Conservation (phyloP, 257 asterid species). For the Penstemon newberryi region DNA sequence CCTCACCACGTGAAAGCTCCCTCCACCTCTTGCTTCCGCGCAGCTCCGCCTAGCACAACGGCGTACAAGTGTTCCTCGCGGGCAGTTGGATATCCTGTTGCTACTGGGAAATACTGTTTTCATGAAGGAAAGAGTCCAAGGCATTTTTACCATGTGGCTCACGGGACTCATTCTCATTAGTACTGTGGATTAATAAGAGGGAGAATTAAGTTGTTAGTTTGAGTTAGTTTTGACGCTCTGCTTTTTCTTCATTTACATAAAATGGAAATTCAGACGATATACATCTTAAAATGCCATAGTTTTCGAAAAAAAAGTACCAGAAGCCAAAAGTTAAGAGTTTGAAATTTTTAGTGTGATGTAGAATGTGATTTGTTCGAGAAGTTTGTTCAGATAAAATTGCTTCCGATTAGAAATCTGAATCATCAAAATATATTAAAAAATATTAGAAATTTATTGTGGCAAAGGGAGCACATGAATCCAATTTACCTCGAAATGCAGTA, state of each 20-base stretch:
- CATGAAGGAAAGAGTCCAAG: constrained; percentile 29
- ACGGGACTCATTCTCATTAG: constrained; percentile 32
- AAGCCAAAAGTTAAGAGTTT: too few relatives aligned
- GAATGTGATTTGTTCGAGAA: neutral
- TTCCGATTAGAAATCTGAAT: too few relatives aligned
- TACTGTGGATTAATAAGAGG: neutral
- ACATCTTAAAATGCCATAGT: constrained; percentile 25
- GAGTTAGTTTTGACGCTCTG: constrained; percentile 13
- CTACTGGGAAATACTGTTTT: constrained; percentile 27
- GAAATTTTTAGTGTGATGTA: neutral
- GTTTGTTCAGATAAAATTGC: neutral
- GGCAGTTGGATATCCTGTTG: constrained; percentile 28
- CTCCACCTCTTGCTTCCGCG: constrained; percentile 13
- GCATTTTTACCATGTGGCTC: constrained; percentile 29
- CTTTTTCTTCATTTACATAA: neutral
- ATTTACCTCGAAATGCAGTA: too few relatives aligned
- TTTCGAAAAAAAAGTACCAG: neutral
- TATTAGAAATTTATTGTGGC: neutral
- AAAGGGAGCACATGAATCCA: too few relatives aligned
- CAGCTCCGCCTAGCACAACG: constrained; percentile 28
- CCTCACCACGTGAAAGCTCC: constrained; percentile 26
- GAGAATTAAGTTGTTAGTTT: constrained; percentile 23
- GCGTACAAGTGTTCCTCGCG: constrained; percentile 24
- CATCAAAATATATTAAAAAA: neutral
- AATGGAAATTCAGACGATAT: neutral